Conservation (phyloP, 345 rosid species). For the Salix brachista region DNA sequence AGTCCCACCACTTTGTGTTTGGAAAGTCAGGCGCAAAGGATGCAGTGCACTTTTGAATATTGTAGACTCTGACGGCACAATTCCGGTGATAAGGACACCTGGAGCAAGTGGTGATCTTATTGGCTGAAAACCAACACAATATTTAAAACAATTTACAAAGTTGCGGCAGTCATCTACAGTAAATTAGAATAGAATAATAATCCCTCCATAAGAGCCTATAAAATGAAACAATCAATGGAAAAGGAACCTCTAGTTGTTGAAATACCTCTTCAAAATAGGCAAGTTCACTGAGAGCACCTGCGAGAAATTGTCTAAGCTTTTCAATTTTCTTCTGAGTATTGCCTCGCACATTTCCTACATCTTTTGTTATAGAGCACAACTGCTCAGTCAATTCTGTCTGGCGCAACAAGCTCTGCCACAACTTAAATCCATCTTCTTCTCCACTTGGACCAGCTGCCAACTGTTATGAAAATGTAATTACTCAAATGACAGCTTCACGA, state of each 20-base stretch:
- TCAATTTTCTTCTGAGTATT: slow-evolving; percentile 96
- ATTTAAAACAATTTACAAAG: slow-evolving; percentile 7
- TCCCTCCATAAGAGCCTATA: slow-evolving; percentile 9
- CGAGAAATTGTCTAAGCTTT: slow-evolving; percentile 93
- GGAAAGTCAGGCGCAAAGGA: slow-evolving; percentile 87
- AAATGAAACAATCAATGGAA: slow-evolving; percentile 1
- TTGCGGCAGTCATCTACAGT: slow-evolving; percentile 3
- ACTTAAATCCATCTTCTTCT: slow-evolving; percentile 69
- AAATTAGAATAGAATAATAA: slow-evolving; percentile 3
- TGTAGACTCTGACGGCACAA: slow-evolving; percentile 89
- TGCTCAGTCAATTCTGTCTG: slow-evolving; percentile 97
- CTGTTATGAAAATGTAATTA: slow-evolving; percentile 39
- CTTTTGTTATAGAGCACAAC: slow-evolving; percentile 79
- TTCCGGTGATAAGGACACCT: slow-evolving; percentile 71
- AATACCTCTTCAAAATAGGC: slow-evolving; percentile 94
- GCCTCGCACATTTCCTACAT: slow-evolving; percentile 94
- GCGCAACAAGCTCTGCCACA: slow-evolving; percentile 91
- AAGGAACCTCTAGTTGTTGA: slow-evolving; percentile 15
- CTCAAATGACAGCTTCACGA: slow-evolving; percentile 4
- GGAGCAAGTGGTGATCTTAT: slow-evolving; percentile 88
- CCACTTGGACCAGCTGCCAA: slow-evolving; percentile 52
- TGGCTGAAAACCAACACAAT: slow-evolving; percentile 51
- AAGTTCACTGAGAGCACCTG: slow-evolving; percentile 94
- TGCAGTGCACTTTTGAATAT: slow-evolving; percentile 87
- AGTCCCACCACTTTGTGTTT: slow-evolving; percentile 68